Base-by-base conservation (phyloP, 345 rosid species). In the Cardamine chenopodiifolia region DNA sequence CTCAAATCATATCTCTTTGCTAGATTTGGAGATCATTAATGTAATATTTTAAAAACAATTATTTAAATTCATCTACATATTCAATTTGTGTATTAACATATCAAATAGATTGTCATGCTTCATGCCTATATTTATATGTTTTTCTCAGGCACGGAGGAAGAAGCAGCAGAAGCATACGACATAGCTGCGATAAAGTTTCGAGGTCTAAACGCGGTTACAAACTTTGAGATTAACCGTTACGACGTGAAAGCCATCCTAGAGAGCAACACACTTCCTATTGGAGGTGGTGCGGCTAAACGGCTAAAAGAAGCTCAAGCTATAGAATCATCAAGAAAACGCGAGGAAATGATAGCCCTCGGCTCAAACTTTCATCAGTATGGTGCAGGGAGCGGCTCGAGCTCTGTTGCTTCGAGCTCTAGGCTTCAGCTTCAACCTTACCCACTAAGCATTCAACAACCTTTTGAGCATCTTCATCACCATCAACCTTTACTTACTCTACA, bases 131-230 rank as follows among this genome's bases (percentile, higher is more conserved):
- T 13, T 45, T 15, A 35, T 55, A 22, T 63, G 26, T 32, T 68
- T 70, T 65, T 18, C 13, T 57, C 4, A 95, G 99, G 90, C 72
- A 92, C 99, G 1, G 99, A 95, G 82, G 98, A 95, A 81, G 99
- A 95, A 75, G 99, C 99, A 25, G 99, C 99, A 3, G 99, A 95
- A 78, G 99, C 99, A 7, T 95, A 95, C 63, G 99, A 95, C 84
- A 90, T 95, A 23, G 99, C 99, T 2, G 99, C 99, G 0, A 95
- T 95, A 62, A 95, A 92, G 76, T 95, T 92, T 69, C 75, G 99
- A 58, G 99, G 99, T 14, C 84, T 92, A 12, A 92, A 82, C 6
- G 98, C 99, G 0, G 98, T 95, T 14, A 95, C 99, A 50, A 95
- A 95, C 83, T 95, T 95, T 32, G 98, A 95, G 85, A 95, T 95